Percentiles rank a stretch among this genome's conserved stretches.
phyloP scores from a whole-genome alignment of 1,284 basidiomycete genomes.

The Tylopilus sp. region DNA sequence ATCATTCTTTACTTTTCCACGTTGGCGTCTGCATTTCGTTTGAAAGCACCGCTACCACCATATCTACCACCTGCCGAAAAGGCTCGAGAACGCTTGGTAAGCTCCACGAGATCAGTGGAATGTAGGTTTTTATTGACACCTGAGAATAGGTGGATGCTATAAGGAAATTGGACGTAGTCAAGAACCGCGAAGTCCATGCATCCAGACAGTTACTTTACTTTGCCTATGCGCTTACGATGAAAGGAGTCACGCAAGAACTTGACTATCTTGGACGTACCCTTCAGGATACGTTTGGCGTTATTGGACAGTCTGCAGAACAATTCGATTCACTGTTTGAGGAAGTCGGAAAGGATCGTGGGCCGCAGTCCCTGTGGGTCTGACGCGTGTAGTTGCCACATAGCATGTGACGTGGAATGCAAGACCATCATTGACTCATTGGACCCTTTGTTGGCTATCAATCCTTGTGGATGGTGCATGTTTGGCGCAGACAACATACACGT shows the following conservation, averaged over 20 bases:
- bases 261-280: slow-evolving; percentile 74
- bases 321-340: slow-evolving; percentile 64
- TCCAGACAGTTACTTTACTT: slow-evolving; percentile 90
- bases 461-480: slow-evolving; percentile 14
- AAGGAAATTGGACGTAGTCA: slow-evolving; percentile 80
- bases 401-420: slow-evolving; percentile 11
- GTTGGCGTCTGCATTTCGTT: slow-evolving; percentile 81
- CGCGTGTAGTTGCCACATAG: not conserved
- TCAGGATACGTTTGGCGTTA: slow-evolving; percentile 87
- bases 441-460: not conserved
- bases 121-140: not conserved
- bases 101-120: slow-evolving; percentile 12
- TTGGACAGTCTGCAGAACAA: slow-evolving; percentile 65
- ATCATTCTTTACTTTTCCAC: slow-evolving; percentile 91
- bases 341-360: slow-evolving; percentile 1
- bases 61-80: slow-evolving; percentile 92
- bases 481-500: slow-evolving; percentile 2
- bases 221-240: slow-evolving; percentile 91
- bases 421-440: slow-evolving; percentile 3
- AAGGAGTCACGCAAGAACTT: slow-evolving; percentile 85
- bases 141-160: slow-evolving; percentile 69
- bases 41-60: slow-evolving; percentile 90
- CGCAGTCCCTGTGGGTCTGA: slow-evolving; percentile 23
- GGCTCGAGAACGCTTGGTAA: slow-evolving; percentile 74
- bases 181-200: slow-evolving; percentile 67